Conservation (phyloP, 768 basidiomycete species). For the Suillus clintonianus region DNA sequence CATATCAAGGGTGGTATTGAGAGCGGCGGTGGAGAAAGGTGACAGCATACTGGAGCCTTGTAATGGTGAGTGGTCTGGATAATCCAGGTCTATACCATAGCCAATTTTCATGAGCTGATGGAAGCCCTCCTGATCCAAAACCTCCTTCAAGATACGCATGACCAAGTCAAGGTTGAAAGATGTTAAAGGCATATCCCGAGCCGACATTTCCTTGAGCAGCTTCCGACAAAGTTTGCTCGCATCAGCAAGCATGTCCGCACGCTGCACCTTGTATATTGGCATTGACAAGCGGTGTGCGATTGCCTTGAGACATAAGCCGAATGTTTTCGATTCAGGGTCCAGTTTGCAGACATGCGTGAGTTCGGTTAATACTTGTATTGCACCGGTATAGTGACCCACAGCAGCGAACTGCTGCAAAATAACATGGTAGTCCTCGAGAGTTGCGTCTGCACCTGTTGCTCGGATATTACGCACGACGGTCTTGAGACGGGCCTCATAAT, state of each 20-base stretch:
- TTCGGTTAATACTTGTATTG: constrained; percentile 62
- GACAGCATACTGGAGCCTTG: constrained; percentile 30
- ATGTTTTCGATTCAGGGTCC: constrained; percentile 55
- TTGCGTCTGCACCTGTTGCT: constrained; percentile 41
- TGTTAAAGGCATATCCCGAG: constrained; percentile 48
- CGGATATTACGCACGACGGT: constrained; percentile 72
- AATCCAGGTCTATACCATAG: constrained; percentile 77
- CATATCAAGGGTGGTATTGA: constrained; percentile 74
- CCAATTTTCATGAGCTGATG: constrained; percentile 61
- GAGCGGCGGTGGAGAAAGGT: constrained; percentile 61
- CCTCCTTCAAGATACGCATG: constrained; percentile 67
- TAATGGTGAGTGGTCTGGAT: constrained; percentile 65
- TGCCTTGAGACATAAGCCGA: constrained; percentile 65
- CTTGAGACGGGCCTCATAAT: constrained; percentile 69
- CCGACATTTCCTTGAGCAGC: constrained; percentile 61
- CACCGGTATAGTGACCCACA: constrained; percentile 67
- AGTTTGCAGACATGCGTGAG: constrained; percentile 44
- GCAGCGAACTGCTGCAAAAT: constrained; percentile 76
- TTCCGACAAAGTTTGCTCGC: constrained; percentile 49
- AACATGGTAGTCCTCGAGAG: constrained; percentile 71
- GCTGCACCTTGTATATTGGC: constrained; percentile 46
- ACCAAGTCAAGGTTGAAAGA: constrained; percentile 66
- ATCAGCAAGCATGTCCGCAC: constrained; percentile 39
- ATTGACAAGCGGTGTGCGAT: constrained; percentile 68
- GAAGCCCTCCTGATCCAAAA: constrained; percentile 56